phyloP scores from a whole-genome alignment of 306 rosid genomes.

The Glycine tomentella region DNA sequence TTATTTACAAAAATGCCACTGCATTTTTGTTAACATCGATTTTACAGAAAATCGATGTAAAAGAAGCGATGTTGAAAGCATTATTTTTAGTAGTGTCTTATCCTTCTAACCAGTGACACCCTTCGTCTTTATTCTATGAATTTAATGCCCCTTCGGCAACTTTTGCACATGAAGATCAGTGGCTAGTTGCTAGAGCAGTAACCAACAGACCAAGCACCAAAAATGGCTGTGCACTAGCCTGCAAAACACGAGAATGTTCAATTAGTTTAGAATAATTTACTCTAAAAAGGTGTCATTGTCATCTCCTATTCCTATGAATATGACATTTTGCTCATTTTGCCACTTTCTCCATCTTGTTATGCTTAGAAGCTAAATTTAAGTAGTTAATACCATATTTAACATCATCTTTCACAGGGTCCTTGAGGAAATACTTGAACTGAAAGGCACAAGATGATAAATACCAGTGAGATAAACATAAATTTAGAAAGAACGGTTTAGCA shows the following conservation, averaged over 20 bases:
- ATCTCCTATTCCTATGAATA: too few relatives aligned
- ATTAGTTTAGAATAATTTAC: neutral
- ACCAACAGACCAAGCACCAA: slow-evolving; percentile 59
- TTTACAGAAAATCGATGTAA: too few relatives aligned
- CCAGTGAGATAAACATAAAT: slow-evolving; percentile 21
- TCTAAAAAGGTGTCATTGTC: neutral
- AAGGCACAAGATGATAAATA: slow-evolving; percentile 40
- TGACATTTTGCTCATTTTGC: neutral
- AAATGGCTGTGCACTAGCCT: slow-evolving; percentile 65
- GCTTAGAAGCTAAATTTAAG: slow-evolving; percentile 18
- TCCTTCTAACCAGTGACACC: too few relatives aligned
- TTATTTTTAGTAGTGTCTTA: too few relatives aligned
- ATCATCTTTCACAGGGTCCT: slow-evolving; percentile 62
- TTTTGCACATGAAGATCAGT: slow-evolving; percentile 34
- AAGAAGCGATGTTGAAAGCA: too few relatives aligned
- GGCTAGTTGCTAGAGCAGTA: slow-evolving; percentile 63
- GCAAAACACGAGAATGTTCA: slow-evolving; percentile 11
- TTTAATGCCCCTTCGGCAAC: neutral
- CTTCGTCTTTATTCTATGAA: too few relatives aligned
- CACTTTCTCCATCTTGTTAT: neutral
- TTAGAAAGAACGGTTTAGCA: slow-evolving; percentile 18
- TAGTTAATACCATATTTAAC: slow-evolving; percentile 58
- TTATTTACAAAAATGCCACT: too few relatives aligned
- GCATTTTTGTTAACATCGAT: too few relatives aligned
- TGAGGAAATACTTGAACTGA: slow-evolving; percentile 61